Percentiles rank a stretch among this genome's conserved stretches.
These are phyloP conservation scores for Fusarium sp. DNA, from an alignment of 2,329 filamentous ascomycete genomes.

Conservation along the genomic window DNA sequence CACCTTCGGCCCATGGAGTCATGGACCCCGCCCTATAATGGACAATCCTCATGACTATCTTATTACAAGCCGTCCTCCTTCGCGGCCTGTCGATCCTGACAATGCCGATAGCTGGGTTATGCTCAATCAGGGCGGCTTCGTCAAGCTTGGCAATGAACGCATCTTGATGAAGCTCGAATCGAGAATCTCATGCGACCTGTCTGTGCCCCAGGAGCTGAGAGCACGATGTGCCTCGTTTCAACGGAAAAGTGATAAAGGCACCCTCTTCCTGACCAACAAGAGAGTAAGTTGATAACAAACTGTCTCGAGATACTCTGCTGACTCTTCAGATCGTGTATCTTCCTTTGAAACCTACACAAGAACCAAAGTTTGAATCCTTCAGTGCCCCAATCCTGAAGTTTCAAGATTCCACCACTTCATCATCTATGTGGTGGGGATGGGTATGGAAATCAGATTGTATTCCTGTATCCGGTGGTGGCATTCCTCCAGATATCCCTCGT, in stretches of 20 bases:
- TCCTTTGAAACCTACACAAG: conserved; percentile 73
- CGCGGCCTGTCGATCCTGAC: conserved; percentile 61
- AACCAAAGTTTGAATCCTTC: conserved; percentile 81
- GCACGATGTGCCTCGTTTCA: conserved; percentile 72
- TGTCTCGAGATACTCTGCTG: conserved; percentile 5
- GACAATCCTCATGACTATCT: conserved; percentile 58
- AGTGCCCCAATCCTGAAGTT: conserved; percentile 88
- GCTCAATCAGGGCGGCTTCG: conserved; percentile 83
- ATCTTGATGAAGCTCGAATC: conserved; percentile 83
- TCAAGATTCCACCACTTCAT: conserved; percentile 81
- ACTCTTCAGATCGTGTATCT: conserved; percentile 82
- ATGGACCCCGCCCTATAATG: conserved; percentile 52
- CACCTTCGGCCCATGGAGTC: conserved; percentile 50
- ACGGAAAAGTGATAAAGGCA: conserved; percentile 78
- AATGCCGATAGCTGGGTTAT: conserved; percentile 83
- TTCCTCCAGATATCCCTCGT: conserved; percentile 77
- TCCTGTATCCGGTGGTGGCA: conserved; percentile 84
- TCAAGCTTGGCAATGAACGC: conserved; percentile 86
- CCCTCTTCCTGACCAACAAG: conserved; percentile 85
- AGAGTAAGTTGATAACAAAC: conserved; percentile 66
- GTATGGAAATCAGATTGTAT: conserved; percentile 85
- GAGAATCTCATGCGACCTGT: conserved; percentile 80
- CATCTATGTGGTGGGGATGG: conserved; percentile 93
- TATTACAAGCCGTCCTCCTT: conserved; percentile 51
- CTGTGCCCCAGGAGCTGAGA: conserved; percentile 73